Conservation (phyloP, 768 basidiomycete genomes). For the Mycena kentingensis region DNA sequence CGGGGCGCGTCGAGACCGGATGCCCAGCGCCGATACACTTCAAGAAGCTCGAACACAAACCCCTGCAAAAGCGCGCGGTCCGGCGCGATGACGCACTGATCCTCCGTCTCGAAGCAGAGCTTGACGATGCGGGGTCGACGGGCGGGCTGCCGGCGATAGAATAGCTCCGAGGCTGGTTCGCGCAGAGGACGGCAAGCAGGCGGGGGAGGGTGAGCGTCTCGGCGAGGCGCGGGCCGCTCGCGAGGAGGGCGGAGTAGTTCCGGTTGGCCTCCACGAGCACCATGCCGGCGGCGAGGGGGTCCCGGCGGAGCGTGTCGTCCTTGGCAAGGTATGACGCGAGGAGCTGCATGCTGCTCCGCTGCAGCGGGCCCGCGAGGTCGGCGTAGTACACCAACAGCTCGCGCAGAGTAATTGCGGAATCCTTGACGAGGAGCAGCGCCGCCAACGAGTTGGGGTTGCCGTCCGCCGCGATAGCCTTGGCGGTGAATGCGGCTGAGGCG, state of each 20-base stretch:
- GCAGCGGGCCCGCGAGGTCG: constrained; percentile 13
- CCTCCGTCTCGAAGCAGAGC: constrained; percentile 17
- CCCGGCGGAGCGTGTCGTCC: not conserved
- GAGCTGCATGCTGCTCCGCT: constrained; percentile 5
- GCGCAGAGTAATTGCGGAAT: constrained; percentile 9
- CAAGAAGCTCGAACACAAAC: constrained; percentile 17
- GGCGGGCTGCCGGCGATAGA: constrained; percentile 18
- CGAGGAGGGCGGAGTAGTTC: constrained; percentile 8
- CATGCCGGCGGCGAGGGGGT: not conserved
- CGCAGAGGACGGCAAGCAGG: constrained; percentile 10
- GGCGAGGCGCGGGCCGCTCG: constrained; percentile 7
- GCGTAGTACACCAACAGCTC: constrained; percentile 14
- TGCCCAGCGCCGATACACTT: constrained; percentile 5
- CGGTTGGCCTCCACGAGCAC: constrained; percentile 9
- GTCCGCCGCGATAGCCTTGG: constrained; percentile 1
- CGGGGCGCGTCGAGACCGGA: constrained; percentile 10
- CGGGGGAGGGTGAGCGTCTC: constrained; percentile 10
- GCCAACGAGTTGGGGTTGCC: constrained; percentile 15
- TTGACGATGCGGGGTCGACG: constrained; percentile 2
- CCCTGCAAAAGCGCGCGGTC: too few relatives aligned
- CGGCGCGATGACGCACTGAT: not conserved
- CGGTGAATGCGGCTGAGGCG: constrained; percentile 15
- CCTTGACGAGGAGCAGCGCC: constrained; percentile 5
- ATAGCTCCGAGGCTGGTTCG: constrained; percentile 15
- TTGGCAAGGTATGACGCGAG: constrained; percentile 12